Evolutionary conservation across 768 basidiomycete genomes (phyloP), one percentile per base, ranked within the genome.

Genomic region (Boletales sp.): DNA sequence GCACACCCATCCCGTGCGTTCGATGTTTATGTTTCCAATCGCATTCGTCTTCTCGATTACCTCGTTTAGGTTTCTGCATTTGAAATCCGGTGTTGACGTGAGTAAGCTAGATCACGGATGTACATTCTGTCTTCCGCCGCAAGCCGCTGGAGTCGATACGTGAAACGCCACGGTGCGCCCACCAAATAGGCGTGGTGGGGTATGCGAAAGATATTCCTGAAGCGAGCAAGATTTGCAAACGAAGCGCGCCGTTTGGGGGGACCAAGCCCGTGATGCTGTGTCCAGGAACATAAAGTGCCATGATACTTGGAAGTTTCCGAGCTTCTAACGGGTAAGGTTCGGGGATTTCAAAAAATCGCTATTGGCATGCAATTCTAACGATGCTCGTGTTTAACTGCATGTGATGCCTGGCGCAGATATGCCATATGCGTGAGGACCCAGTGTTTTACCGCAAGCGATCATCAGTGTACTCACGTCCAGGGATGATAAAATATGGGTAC

Each of bases 31-130:
- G 4, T 32, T 32, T 24, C 18, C 29, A n/a, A 30, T 8, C 24
- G 24, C 24, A 7, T 6, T 27, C 4, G 5, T 7, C 29, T n/a
- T 2, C 18, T 39, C 21, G 38, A 19, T 15, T 21, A 24, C 17
- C 34, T 30, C 19, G 18, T 41, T 52, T 46, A 31, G 24, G 40
- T 31, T 17, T 42, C 46, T 17, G 8, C n/a, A 50, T 58, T 61
- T 51, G 49, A 55, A 49, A 52, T 57, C 47, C 47, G 46, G n/a
- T 19, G 31, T 30, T 42, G 44, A 21, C 2, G 27, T 18, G 17
- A 31, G 21, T 47, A n/a, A 19, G 48, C 50, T 37, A 41, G 29
- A 39, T 30, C 21, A 53, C 11, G 32, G 32, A 34, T 34, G 32
- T 17, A 19, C 24, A 40, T 35, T 27, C 24, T 27, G 19, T 24